Conservation (phyloP, 805 yeast species). For the Zygoascus bituminiphila region DNA sequence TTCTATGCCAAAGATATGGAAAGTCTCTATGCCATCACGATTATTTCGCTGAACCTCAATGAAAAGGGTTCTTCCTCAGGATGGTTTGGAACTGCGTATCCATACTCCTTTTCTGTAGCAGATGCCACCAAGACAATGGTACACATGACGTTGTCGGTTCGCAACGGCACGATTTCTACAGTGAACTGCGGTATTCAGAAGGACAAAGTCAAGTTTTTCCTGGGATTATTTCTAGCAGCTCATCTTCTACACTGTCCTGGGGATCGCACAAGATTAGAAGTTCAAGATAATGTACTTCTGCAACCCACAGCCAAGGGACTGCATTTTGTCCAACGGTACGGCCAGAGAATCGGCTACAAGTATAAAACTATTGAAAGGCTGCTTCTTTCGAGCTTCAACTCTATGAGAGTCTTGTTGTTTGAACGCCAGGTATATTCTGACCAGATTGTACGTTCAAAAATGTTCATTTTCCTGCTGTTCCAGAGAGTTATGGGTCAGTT, state of each 20-base stretch:
- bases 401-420: conserved; percentile 61
- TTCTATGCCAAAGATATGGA: conserved; percentile 50
- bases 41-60: conserved; percentile 36
- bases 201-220: conserved; percentile 8
- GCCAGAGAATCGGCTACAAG: conserved; percentile 46
- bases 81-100: conserved; percentile 30
- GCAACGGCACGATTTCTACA: conserved; percentile 34
- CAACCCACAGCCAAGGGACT: conserved; percentile 94
- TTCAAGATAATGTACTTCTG: conserved; percentile 37
- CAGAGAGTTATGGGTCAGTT: conserved; percentile 49
- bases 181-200: conserved; percentile 16
- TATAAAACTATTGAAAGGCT: conserved; percentile 35
- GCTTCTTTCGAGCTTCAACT: conserved; percentile 51
- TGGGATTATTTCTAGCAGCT: conserved; percentile 14
- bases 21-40: conserved; percentile 48
- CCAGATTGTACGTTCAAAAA: conserved; percentile 50
- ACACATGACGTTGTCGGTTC: conserved; percentile 39
- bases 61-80: conserved; percentile 21
- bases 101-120: conserved; percentile 45
- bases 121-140: conserved; percentile 48
- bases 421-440: conserved; percentile 58
- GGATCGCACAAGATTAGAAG: conserved; percentile 52
- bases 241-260: conserved; percentile 61
- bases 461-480: conserved; percentile 59
- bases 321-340: conserved; percentile 54